Percentiles rank a stretch among this genome's conserved stretches.
Conservation (phyloP, 2,329 filamentous ascomycete genomes). For the Macrophomina tecta region DNA sequence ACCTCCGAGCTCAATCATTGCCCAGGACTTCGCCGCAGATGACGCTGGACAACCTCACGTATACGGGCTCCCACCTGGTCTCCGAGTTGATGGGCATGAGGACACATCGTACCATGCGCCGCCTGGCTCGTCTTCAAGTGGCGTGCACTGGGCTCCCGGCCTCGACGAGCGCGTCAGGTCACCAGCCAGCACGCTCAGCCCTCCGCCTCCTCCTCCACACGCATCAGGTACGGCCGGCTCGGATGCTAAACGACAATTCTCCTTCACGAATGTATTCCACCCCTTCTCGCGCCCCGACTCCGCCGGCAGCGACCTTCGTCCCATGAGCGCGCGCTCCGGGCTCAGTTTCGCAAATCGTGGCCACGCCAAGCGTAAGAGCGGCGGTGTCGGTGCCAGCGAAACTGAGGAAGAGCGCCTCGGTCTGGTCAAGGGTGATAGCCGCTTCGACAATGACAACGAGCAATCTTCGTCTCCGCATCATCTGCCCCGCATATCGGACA, state of each 20-base stretch:
- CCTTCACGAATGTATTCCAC: slow-evolving; percentile 85
- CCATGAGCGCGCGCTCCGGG: slow-evolving; percentile 34
- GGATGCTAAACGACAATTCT: slow-evolving; percentile 76
- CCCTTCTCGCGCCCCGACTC: slow-evolving; percentile 45
- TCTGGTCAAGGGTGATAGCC: slow-evolving; percentile 74
- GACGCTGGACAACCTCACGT: slow-evolving; percentile 45
- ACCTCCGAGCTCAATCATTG: slow-evolving; percentile 8
- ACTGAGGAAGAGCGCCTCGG: slow-evolving; percentile 86
- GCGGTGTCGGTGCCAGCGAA: slow-evolving; percentile 42
- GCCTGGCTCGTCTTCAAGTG: slow-evolving; percentile 36
- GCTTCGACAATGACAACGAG: not conserved
- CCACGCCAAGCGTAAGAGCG: slow-evolving; percentile 33
- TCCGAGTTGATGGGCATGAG: slow-evolving; percentile 45
- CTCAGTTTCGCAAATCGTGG: slow-evolving; percentile 36
- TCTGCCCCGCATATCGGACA: slow-evolving; percentile 8
- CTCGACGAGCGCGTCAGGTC: slow-evolving; percentile 49
- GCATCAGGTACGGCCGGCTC: slow-evolving; percentile 44
- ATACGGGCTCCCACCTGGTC: slow-evolving; percentile 57
- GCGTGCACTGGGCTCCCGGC: slow-evolving; percentile 44
- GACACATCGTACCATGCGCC: slow-evolving; percentile 52
- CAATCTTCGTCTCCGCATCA: not conserved
- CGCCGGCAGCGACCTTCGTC: slow-evolving; percentile 31
- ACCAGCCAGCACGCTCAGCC: slow-evolving; percentile 51
- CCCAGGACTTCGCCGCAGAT: slow-evolving; percentile 19
- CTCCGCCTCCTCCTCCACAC: slow-evolving; percentile 66